Base-by-base conservation (phyloP, 78 protist genomes). In the Protostelium mycophagum region DNA sequence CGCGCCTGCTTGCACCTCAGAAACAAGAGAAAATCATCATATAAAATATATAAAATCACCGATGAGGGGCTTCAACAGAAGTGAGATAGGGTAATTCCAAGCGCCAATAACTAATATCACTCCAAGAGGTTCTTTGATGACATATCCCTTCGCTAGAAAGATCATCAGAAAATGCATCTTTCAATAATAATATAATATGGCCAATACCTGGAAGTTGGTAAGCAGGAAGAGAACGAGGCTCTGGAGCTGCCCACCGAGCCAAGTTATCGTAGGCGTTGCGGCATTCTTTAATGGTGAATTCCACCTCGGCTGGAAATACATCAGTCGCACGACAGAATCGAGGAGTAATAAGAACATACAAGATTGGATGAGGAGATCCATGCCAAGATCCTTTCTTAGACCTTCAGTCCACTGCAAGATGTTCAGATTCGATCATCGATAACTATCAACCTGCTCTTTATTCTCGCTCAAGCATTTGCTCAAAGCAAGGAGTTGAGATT, bases 31-130 rank as follows among this genome's bases (percentile, higher is more conserved):
- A n/a, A n/a, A n/a, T n/a, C 28, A 28, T 28, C 37, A 28, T 28
- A 83, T n/a, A 83, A 28, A 29, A 83, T n/a, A n/a, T n/a, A n/a
- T n/a, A n/a, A n/a, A n/a, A 23, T 35, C 16, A 85, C 86, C 86
- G 34, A 85, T 25, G 37, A 85, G 63, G 37, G 86, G 86, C 16
- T 85, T 85, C 34, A 85, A 25, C n/a, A 35, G 29, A 5, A 85
- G 16, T 35, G 86, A 85, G 38, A 95, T 1, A 28, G 99, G 98
- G 37, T 91, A 97, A 84, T 97, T 97, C 97, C 94, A 97, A 31
- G 99, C 95, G 29, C 90, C 90, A 28, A 97, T 95, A 83, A 96
- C 28, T 28, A 97, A 95, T 34, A 83, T 90, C 34, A 88, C 88
- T 5, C 98, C 98, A 31, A 63, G 16, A 1, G 98, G 98, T 35